A percentile compares a stretch with the other conserved stretches of the same genome.
Evolutionary conservation across 106 monocot genomes (phyloP).

Genomic region (Triglochin maritima): DNA sequence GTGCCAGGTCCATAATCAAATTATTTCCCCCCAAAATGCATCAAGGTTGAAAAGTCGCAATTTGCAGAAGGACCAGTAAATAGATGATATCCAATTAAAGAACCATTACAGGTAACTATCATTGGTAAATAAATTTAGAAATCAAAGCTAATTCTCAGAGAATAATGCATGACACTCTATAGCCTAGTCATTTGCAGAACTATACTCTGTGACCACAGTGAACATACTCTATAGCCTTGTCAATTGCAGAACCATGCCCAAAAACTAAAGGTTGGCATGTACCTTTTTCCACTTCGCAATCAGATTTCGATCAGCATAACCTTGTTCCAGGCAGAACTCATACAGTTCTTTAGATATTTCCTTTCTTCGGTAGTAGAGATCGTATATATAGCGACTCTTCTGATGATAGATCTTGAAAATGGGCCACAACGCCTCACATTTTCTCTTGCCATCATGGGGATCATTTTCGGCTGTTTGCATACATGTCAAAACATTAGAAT

Average conservation of each 20-base stretch:
- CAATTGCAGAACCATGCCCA: neutral
- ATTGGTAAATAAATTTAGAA: no score
- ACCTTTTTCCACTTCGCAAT: constrained; percentile 99
- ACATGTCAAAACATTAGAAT: neutral
- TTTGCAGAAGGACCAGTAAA: no score
- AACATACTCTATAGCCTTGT: neutral
- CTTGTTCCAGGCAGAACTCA: constrained; percentile 89
- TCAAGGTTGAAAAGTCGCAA: no score
- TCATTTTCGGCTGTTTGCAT: constrained; percentile 69
- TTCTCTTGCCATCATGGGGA: constrained; percentile 90
- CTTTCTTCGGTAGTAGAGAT: constrained; percentile 79
- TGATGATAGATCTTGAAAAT: constrained; percentile 77
- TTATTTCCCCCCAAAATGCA: no score
- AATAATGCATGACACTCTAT: no score
- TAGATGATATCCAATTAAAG: no score
- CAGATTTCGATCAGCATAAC: constrained; percentile 76
- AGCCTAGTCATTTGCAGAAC: neutral
- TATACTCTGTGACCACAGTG: no score
- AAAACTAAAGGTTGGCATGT: neutral
- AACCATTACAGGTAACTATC: no score
- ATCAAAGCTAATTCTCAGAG: no score
- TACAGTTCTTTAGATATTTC: constrained; percentile 83
- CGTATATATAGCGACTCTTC: constrained; percentile 79
- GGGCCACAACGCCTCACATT: constrained; percentile 85
- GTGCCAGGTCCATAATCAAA: no score